Percentiles rank a stretch among this genome's conserved stretches.
Conservation (phyloP, 352 stramenopile genomes). For the Globisporangium paroecandrum region DNA sequence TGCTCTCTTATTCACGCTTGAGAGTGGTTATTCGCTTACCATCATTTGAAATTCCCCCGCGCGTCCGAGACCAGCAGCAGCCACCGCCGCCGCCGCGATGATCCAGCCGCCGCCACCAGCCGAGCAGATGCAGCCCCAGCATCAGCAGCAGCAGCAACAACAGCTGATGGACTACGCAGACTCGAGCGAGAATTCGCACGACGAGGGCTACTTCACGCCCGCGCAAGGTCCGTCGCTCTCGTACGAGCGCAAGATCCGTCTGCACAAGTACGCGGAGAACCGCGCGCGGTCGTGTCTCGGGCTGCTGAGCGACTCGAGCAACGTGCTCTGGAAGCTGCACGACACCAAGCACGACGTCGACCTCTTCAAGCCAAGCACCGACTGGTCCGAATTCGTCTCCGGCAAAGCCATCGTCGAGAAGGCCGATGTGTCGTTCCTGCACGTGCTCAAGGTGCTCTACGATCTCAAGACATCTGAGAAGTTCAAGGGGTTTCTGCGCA, state of each 20-base stretch:
- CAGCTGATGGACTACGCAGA: conserved; percentile 51
- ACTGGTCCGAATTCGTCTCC: conserved; percentile 86
- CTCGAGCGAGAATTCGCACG: conserved; percentile 60
- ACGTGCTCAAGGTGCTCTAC: conserved; percentile 84
- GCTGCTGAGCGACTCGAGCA: conserved; percentile 66
- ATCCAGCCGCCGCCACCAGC: conserved; percentile 2
- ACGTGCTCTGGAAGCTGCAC: conserved; percentile 77
- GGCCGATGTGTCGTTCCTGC: conserved; percentile 71
- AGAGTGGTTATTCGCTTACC: neutral
- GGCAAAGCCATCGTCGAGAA: conserved; percentile 72
- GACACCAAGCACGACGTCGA: conserved; percentile 79
- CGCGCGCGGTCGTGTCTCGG: conserved; percentile 74
- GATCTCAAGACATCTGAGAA: conserved; percentile 81
- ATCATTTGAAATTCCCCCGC: conserved; percentile 5
- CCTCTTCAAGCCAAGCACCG: conserved; percentile 80
- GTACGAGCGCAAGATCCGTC: conserved; percentile 79
- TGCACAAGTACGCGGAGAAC: conserved; percentile 86
- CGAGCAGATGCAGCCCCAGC: conserved; percentile 4
- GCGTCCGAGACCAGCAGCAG: conserved; percentile 3
- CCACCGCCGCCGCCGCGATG: neutral
- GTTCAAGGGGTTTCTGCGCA: conserved; percentile 82
- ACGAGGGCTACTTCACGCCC: conserved; percentile 48
- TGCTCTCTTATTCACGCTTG: conserved; percentile 4
- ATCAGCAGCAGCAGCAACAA: conserved; percentile 10
- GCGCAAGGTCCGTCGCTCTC: conserved; percentile 75